Evolutionary conservation across 1,284 basidiomycete species (phyloP).

Genomic region (Austroboletus niveus): DNA sequence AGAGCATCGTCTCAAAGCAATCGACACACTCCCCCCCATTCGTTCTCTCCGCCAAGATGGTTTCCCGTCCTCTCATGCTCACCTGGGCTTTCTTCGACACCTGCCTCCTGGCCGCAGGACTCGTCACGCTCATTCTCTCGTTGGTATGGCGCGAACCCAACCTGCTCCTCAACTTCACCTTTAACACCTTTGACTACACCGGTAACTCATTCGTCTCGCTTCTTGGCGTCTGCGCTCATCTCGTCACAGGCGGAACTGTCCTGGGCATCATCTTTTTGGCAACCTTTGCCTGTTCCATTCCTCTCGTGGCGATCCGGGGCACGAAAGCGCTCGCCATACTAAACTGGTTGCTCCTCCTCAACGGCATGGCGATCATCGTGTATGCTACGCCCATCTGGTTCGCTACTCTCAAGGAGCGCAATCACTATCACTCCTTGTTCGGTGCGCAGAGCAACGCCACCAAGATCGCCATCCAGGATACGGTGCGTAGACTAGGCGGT

Average conservation of each 20-base stretch:
- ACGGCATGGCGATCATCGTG: slow-evolving; percentile 56
- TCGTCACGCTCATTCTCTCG: slow-evolving; percentile 62
- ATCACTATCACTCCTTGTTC: slow-evolving; percentile 64
- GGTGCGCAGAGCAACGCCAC: slow-evolving; percentile 42
- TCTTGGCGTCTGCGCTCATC: neutral
- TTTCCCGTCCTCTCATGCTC: slow-evolving; percentile 65
- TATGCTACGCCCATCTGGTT: slow-evolving; percentile 77
- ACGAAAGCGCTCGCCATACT: slow-evolving; percentile 65
- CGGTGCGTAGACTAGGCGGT: slow-evolving; percentile 41
- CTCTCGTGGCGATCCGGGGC: slow-evolving; percentile 67
- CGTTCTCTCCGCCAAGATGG: slow-evolving; percentile 42
- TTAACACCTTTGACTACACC: slow-evolving; percentile 55
- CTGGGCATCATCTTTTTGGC: slow-evolving; percentile 67
- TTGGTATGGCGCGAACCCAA: slow-evolving; percentile 66
- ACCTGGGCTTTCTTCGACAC: slow-evolving; percentile 71
- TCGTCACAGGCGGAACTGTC: slow-evolving; percentile 60
- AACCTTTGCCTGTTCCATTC: slow-evolving; percentile 67
- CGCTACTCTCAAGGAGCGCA: slow-evolving; percentile 68
- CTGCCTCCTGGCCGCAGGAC: slow-evolving; percentile 66
- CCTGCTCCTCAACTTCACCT: slow-evolving; percentile 67
- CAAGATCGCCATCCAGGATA: slow-evolving; percentile 67
- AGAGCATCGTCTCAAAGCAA: slow-evolving; percentile 15
- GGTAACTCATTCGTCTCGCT: slow-evolving; percentile 39
- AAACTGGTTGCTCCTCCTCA: slow-evolving; percentile 67
- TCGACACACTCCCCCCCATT: neutral